Evolutionary conservation across 2,329 filamentous ascomycete species (phyloP).

Genomic region (Corniculantispora saksenae): DNA sequence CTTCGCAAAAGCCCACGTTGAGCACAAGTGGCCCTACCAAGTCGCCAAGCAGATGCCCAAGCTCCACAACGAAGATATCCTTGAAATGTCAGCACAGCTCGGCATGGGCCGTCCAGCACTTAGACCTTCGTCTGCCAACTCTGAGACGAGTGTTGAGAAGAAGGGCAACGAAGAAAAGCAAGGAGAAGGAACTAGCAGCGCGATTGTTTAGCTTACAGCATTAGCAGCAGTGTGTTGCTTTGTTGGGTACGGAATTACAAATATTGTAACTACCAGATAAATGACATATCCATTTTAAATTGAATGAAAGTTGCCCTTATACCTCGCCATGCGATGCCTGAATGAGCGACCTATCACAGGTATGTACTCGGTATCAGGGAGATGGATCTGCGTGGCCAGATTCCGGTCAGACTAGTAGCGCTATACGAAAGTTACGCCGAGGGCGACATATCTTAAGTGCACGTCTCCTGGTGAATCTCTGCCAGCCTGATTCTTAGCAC

Average conservation of each 20-base stretch:
- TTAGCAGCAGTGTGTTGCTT: neutral
- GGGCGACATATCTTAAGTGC: too few species aligned
- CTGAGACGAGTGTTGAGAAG: constrained; percentile 5
- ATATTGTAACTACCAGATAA: neutral
- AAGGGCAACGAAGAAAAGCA: neutral
- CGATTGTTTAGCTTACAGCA: neutral
- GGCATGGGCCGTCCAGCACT: constrained; percentile 3
- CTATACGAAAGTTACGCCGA: too few species aligned
- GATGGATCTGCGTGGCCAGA: too few species aligned
- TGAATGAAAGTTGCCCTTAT: too few species aligned
- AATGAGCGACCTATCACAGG: too few species aligned
- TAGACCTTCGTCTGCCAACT: neutral
- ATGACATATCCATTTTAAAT: too few species aligned
- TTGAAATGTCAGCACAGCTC: constrained; percentile 8
- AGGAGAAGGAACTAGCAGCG: neutral
- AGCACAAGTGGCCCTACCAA: constrained; percentile 61
- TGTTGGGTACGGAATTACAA: neutral
- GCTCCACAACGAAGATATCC: constrained; percentile 12
- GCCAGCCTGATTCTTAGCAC: too few species aligned
- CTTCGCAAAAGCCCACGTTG: constrained; percentile 59
- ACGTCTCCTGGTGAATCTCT: too few species aligned
- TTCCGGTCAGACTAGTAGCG: too few species aligned
- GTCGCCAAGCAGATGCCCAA: constrained; percentile 57
- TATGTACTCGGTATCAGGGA: too few species aligned
- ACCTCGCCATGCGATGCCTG: too few species aligned